Conservation (phyloP, 2,329 filamentous ascomycete genomes). For the Pseudocercospora fijiensis region DNA sequence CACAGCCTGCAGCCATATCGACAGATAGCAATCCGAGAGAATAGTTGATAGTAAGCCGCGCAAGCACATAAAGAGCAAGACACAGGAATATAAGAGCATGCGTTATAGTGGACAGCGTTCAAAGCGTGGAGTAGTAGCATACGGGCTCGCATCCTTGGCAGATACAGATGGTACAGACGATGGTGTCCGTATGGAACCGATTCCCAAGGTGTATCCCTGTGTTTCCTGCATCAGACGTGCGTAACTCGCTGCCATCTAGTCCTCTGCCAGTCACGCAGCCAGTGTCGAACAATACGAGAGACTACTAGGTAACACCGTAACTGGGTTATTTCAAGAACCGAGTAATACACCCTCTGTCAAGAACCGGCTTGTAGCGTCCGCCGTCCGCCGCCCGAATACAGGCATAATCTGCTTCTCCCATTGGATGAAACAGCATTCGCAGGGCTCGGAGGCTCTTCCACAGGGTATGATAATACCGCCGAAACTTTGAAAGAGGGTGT, state of each 20-base stretch:
- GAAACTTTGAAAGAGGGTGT: too few species aligned
- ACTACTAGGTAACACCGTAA: too few species aligned
- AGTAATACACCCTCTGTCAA: too few species aligned
- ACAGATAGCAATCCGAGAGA: neutral
- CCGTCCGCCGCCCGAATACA: too few species aligned
- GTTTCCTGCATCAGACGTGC: too few species aligned
- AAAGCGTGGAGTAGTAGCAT: neutral
- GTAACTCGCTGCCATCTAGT: conserved; percentile 1
- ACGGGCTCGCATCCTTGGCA: neutral
- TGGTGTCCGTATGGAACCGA: neutral
- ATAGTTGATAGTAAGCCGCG: neutral
- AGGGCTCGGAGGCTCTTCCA: too few species aligned
- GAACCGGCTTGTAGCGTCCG: too few species aligned
- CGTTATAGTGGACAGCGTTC: neutral
- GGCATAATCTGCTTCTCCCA: too few species aligned
- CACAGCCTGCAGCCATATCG: neutral
- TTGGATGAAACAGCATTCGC: too few species aligned
- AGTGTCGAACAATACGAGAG: conserved; percentile 4
- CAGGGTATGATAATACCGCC: too few species aligned
- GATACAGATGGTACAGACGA: neutral
- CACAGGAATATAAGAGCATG: neutral
- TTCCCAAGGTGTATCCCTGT: too few species aligned
- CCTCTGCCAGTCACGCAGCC: neutral
- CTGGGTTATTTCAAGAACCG: too few species aligned
- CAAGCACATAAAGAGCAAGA: neutral